Evolutionary conservation across 2,329 filamentous ascomycete species (phyloP), one percentile per base, ranked within the genome.

Genomic region (Metarhizium anisopliae): DNA sequence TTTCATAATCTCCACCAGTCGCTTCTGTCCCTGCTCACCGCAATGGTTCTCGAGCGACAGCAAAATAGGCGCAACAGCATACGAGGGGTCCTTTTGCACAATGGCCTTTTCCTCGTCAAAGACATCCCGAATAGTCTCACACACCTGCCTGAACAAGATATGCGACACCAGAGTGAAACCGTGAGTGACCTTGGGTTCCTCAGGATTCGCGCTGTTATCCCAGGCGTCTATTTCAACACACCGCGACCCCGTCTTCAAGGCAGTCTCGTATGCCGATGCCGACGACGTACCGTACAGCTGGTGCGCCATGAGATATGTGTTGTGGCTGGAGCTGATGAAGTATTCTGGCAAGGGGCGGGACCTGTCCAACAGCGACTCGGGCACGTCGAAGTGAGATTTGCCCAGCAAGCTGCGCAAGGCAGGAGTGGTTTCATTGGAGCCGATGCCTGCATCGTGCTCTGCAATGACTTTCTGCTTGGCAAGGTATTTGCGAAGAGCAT

Each of bases 181-280:
- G 63, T 88, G 85, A 0, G 85, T 88, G 53, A 87, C 84, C 64
- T 86, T 87, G 4, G 84, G 85, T 66, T 87, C 85, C 10, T 82
- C 76, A 43, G 70, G 70, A 61, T 86, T 67, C 8, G 83, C 78
- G 42, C 78, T 73, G 51, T 85, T 76, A 62, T 89, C 84, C 86
- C 85, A 89, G 1, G 83, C 86, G 63, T 89, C 85, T 54, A 89
- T 89, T 69, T 89, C 86, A 42, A 89, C 84, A 62, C 86, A 89
- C 6, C 86, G 75, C 2, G 84, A 83, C 1, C 85, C 86, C 0
- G 83, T 80, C 35, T 70, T 72, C 16, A 89, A 71, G 0, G 83
- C 82, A 6, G 76, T 81, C 62, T 84, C 77, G 64, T 89, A 89
- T 0, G 83, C 85, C 4, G 75, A 72, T 7, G 83, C 82, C 2